Evolutionary conservation across 106 monocot genomes (phyloP).

Genomic region (Gastrodia elata): DNA sequence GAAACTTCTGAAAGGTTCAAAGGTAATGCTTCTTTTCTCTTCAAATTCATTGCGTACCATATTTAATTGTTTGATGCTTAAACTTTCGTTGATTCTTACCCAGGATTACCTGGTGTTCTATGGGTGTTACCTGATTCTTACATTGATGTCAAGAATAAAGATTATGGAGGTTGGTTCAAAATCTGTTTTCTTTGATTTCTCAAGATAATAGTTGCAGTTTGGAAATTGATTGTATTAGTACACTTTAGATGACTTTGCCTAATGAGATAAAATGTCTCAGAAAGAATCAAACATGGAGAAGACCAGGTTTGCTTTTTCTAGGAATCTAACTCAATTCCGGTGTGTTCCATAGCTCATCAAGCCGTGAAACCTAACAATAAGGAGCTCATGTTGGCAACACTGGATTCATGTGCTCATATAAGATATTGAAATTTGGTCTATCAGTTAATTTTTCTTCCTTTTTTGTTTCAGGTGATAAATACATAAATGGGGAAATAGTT

Average conservation of each 20-base stretch:
- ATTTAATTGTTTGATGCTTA: background rate
- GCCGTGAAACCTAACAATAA: too few species aligned
- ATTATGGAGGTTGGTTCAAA: constrained; percentile 87
- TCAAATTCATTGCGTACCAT: background rate
- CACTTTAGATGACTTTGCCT: too few species aligned
- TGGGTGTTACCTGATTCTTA: constrained; percentile 99
- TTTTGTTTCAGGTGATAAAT: constrained; percentile 64
- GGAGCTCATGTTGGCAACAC: too few species aligned
- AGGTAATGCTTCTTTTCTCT: constrained; percentile 23
- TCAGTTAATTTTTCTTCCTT: background rate
- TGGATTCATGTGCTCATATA: background rate
- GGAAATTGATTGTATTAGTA: too few species aligned
- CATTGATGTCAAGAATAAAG: constrained; percentile 94
- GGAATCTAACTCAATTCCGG: too few species aligned
- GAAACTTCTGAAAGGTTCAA: constrained; percentile 98
- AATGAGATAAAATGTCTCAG: too few species aligned
- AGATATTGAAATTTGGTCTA: too few species aligned
- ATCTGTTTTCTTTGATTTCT: background rate
- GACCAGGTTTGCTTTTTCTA: too few species aligned
- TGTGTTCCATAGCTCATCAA: too few species aligned
- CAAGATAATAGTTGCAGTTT: too few species aligned
- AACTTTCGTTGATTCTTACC: constrained; percentile 3
- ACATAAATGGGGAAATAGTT: constrained; percentile 97
- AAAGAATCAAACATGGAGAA: too few species aligned
- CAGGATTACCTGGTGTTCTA: constrained; percentile 88